These are phyloP conservation scores for Neurospora hispaniola DNA, from an alignment of 495 filamentous ascomycete species.

Conservation along the genomic window DNA sequence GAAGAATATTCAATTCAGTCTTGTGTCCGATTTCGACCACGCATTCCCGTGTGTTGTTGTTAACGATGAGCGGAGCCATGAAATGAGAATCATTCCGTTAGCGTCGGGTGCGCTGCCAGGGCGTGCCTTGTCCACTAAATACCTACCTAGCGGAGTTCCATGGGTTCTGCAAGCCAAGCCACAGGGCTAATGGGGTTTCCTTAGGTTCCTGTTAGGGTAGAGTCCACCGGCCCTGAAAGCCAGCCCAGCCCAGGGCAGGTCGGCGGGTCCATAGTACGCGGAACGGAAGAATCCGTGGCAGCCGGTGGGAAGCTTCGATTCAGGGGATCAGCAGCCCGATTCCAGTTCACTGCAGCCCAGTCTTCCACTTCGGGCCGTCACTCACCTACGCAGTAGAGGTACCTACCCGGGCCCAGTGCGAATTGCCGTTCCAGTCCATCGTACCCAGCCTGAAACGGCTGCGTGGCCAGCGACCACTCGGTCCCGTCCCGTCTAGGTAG, in stretches of 20 bases:
- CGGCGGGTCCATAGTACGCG: background rate
- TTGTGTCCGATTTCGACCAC: background rate
- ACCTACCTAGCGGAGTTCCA: background rate
- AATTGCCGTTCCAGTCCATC: background rate
- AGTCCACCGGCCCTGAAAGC: background rate
- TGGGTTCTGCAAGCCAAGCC: background rate
- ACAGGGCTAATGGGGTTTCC: background rate
- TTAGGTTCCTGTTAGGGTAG: background rate
- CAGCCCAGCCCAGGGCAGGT: background rate
- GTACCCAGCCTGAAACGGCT: background rate
- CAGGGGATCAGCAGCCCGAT: background rate
- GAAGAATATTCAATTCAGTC: background rate
- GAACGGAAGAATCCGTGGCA: background rate
- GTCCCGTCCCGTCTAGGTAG: no score
- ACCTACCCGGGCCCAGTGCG: background rate
- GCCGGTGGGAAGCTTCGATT: background rate
- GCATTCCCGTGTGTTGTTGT: background rate
- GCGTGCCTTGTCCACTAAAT: background rate
- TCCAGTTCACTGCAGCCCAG: background rate
- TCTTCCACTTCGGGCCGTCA: background rate
- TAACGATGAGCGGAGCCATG: background rate
- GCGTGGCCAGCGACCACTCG: no score
- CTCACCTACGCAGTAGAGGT: background rate
- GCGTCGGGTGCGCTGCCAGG: background rate
- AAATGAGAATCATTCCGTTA: background rate